Percentiles rank a stretch among this genome's conserved stretches.
Evolutionary conservation across 805 yeast genomes (phyloP).

Genomic region (Yamadazyma nakazawae): DNA sequence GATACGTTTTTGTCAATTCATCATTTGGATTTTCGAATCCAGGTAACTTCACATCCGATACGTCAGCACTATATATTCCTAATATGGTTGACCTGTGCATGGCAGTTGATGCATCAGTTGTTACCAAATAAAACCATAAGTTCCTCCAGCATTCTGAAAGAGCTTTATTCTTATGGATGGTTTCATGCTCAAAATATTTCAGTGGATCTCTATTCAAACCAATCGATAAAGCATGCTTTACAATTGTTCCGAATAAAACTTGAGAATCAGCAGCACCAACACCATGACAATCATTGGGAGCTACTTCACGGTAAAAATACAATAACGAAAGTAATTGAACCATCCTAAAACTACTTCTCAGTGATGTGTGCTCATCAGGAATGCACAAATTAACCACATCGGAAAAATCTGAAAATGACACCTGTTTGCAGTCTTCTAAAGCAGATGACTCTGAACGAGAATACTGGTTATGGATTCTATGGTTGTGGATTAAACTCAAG

Average conservation of each 20-base stretch:
- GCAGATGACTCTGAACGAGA: constrained; percentile 24
- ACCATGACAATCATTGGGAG: constrained; percentile 43
- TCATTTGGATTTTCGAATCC: neutral
- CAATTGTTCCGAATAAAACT: constrained; percentile 33
- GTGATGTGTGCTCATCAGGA: constrained; percentile 26
- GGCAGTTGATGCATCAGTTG: constrained; percentile 29
- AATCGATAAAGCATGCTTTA: constrained; percentile 37
- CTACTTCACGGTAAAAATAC: constrained; percentile 33
- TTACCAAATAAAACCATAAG: constrained; percentile 32
- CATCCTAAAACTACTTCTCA: constrained; percentile 31
- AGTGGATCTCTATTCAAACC: constrained; percentile 42
- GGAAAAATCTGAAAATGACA: constrained; percentile 27
- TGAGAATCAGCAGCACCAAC: constrained; percentile 39
- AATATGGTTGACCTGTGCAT: constrained; percentile 32
- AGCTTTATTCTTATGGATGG: constrained; percentile 25
- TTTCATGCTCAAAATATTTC: constrained; percentile 25
- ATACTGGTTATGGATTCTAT: constrained; percentile 24
- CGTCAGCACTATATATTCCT: constrained; percentile 24
- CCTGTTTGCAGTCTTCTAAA: constrained; percentile 27
- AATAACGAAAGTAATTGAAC: constrained; percentile 34
- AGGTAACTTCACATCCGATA: constrained; percentile 35
- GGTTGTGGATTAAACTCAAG: constrained; percentile 37
- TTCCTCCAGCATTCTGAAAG: constrained; percentile 33
- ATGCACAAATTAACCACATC: constrained; percentile 33
- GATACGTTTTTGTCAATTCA: constrained; percentile 6